Evolutionary conservation across 1,139 yeast genomes (phyloP).

Genomic region (Arxiozyma telluris): DNA sequence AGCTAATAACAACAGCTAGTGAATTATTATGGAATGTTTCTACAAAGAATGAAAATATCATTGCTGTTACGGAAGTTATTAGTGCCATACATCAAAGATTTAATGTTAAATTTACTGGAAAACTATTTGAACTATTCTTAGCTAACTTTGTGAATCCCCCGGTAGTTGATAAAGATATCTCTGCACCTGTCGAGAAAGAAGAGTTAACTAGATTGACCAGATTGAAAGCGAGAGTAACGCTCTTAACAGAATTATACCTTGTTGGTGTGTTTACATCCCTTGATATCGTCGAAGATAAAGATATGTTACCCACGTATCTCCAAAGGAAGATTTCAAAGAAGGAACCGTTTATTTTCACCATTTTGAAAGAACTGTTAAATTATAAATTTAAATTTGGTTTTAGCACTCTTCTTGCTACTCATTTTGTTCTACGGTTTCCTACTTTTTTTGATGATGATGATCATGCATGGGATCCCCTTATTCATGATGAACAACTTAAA

Average conservation of each 20-base stretch:
- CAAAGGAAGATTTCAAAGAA: slow-evolving; percentile 26
- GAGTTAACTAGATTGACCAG: slow-evolving; percentile 36
- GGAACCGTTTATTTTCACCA: slow-evolving; percentile 39
- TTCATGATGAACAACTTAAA: slow-evolving; percentile 20
- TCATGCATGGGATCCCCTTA: slow-evolving; percentile 16
- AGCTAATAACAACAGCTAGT: slow-evolving; percentile 51
- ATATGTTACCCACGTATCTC: slow-evolving; percentile 36
- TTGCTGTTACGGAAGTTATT: slow-evolving; percentile 57
- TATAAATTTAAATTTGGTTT: slow-evolving; percentile 42
- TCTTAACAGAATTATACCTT: slow-evolving; percentile 54
- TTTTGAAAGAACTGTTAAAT: slow-evolving; percentile 47
- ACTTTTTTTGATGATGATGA: slow-evolving; percentile 25
- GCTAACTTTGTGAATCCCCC: slow-evolving; percentile 38
- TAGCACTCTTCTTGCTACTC: slow-evolving; percentile 40
- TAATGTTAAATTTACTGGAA: slow-evolving; percentile 43
- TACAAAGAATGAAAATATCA: slow-evolving; percentile 49
- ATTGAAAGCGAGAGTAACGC: slow-evolving; percentile 44
- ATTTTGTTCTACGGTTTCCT: slow-evolving; percentile 46
- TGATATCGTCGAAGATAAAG: slow-evolving; percentile 32
- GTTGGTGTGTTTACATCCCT: slow-evolving; percentile 48
- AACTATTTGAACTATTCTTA: slow-evolving; percentile 42
- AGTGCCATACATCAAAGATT: slow-evolving; percentile 77
- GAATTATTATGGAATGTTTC: slow-evolving; percentile 52
- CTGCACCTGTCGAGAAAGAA: slow-evolving; percentile 37
- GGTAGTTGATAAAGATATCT: slow-evolving; percentile 17